These are phyloP conservation scores for Pyrenophora teres DNA, from an alignment of 2,329 filamentous ascomycete species.

Conservation along the genomic window DNA sequence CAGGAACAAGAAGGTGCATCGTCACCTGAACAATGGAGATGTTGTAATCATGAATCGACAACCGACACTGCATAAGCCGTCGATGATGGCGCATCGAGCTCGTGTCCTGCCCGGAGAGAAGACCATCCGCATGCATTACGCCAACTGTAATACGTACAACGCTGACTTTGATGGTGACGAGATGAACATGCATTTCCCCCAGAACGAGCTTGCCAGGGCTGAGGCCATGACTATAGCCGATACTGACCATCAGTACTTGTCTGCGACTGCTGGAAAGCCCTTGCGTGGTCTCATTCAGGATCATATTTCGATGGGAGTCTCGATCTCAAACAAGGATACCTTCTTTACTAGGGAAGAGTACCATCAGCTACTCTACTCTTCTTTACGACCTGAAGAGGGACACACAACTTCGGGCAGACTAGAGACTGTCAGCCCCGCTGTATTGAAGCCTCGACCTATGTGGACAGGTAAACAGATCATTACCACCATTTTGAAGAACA, in stretches of 20 bases:
- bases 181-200: slow-evolving; percentile 99
- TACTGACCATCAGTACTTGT: slow-evolving; percentile 96
- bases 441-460: slow-evolving; percentile 77
- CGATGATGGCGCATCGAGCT: slow-evolving; percentile 97
- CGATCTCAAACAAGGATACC: slow-evolving; percentile 86
- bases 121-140: slow-evolving; percentile 99
- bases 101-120: slow-evolving; percentile 92
- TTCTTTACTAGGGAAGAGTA: slow-evolving; percentile 90
- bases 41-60: slow-evolving; percentile 99
- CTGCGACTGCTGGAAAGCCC: slow-evolving; percentile 89
- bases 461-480: slow-evolving; percentile 99
- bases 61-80: slow-evolving; percentile 96
- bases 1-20: slow-evolving; percentile 93
- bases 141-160: slow-evolving; percentile 99
- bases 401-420: slow-evolving; percentile 85
- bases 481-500: slow-evolving; percentile 90
- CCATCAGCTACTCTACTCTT: slow-evolving; percentile 90
- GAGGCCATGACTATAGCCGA: slow-evolving; percentile 94
- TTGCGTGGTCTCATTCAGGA: slow-evolving; percentile 96
- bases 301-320: slow-evolving; percentile 92
- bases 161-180: slow-evolving; percentile 99
- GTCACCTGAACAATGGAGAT: slow-evolving; percentile 94
- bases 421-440: slow-evolving; percentile 76
- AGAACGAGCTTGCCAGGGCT: slow-evolving; percentile 91
- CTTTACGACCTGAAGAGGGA: slow-evolving; percentile 84